Base-by-base conservation (phyloP, 495 filamentous ascomycete genomes). In the Hypomontagnella submonticulosa region DNA sequence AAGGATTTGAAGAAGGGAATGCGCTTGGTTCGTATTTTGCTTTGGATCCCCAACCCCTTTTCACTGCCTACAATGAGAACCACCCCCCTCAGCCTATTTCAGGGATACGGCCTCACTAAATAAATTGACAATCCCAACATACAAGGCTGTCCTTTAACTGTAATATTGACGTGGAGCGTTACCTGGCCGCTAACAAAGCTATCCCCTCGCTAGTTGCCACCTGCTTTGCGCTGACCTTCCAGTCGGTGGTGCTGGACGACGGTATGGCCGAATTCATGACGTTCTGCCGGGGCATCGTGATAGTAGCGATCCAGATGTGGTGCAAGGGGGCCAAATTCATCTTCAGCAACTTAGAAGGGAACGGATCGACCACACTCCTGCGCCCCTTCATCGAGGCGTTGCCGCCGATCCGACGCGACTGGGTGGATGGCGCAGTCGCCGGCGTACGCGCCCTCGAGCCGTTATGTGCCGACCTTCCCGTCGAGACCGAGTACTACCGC, bases 181-280 rank as follows among this genome's bases (percentile, higher is more conserved):
- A 27, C 23, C 6, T 2, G 23, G 23, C 37, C 4, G 30, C 27
- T 30, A 59, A 42, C 40, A 12, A 69, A 16, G 61, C 51, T 64
- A 63, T 10, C 74, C 76, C 76, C 23, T 7, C 4, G 11, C 33
- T 27, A 67, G 75, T 89, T 44, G 87, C 85, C 12, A 84, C 87
- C 1, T 86, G 84, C 61, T 84, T 85, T 60, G 80, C 84, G 0
- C 79, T 89, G 1, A 81, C 82, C 3, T 89, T 87, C 76, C 86
- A 89, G 67, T 84, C 84, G 0, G 79, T 82, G 42, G 74, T 83
- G 56, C 80, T 88, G 47, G 76, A 80, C 32, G 87, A 89, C 73
- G 86, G 87, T 10, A 75, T 89, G 54, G 72, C 76, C 23, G 86
- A 89, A 66, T 90, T 85, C 69, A 82, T 87, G 75, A 83, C 86